Evolutionary conservation across 140 eudicot species (phyloP).

Genomic region (Oenanthe javanica): DNA sequence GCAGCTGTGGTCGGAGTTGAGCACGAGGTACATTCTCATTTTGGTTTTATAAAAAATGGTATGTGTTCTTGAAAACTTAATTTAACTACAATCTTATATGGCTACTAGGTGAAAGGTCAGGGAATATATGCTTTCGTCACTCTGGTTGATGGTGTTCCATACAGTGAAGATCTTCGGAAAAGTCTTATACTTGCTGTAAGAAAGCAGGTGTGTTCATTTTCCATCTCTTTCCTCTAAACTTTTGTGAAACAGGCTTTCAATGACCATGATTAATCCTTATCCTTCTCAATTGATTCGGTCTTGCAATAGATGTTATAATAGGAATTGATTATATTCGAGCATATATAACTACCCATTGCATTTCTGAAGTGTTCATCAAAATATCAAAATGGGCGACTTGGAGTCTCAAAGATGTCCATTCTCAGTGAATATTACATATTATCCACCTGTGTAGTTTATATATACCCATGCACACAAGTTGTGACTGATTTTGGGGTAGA

Average conservation of each 20-base stretch:
- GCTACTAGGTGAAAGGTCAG: conserved; percentile 85
- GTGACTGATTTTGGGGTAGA: neutral
- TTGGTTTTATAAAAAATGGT: neutral
- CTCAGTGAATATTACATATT: neutral
- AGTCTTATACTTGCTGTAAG: conserved; percentile 69
- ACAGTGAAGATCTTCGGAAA: conserved; percentile 86
- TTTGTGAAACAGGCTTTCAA: neutral
- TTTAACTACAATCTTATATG: neutral
- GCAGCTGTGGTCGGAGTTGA: conserved; percentile 99
- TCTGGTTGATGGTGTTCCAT: conserved; percentile 73
- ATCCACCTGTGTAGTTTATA: neutral
- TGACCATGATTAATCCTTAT: neutral
- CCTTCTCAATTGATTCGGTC: neutral
- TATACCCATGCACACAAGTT: neutral
- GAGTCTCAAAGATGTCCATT: neutral
- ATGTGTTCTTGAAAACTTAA: neutral
- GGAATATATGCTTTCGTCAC: conserved; percentile 95
- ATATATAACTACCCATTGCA: neutral
- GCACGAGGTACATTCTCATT: conserved; percentile 58
- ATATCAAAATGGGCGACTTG: neutral
- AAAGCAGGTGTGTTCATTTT: conserved; percentile 45
- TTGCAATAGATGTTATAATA: neutral
- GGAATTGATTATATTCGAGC: neutral
- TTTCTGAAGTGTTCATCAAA: neutral
- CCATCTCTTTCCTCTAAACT: neutral